Evolutionary conservation across 306 rosid genomes (phyloP).

Genomic region (Vigna nakashimae): DNA sequence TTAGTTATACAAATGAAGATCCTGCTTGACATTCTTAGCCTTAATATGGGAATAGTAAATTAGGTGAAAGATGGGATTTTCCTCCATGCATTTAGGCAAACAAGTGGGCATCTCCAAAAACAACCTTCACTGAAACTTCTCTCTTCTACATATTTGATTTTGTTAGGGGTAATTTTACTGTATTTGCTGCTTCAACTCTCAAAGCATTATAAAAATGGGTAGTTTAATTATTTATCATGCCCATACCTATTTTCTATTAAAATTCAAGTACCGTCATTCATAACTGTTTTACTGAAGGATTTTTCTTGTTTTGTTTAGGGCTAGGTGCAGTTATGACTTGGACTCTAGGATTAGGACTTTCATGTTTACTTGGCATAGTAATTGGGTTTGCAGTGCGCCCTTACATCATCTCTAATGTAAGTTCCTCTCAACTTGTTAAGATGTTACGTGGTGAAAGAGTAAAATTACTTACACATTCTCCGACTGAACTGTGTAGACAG

Average conservation of each 20-base stretch:
- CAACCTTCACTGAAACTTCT: slow-evolving; percentile 1
- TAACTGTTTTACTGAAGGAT: background rate
- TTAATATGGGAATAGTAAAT: background rate
- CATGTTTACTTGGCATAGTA: slow-evolving; percentile 51
- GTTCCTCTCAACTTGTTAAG: slow-evolving; percentile 37
- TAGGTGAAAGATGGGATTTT: slow-evolving; percentile 3
- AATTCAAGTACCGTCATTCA: slow-evolving; percentile 6
- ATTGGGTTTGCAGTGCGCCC: slow-evolving; percentile 55
- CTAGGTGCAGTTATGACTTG: slow-evolving; percentile 54
- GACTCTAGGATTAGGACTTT: slow-evolving; percentile 60
- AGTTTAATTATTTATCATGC: background rate
- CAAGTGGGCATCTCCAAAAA: slow-evolving; percentile 8
- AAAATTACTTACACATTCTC: slow-evolving; percentile 39
- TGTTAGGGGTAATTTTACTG: background rate
- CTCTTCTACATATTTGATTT: slow-evolving; percentile 9
- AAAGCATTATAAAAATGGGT: background rate
- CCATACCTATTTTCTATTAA: background rate
- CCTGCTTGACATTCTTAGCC: background rate
- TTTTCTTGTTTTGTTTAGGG: slow-evolving; percentile 46
- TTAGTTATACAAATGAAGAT: too few species aligned
- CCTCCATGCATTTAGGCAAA: slow-evolving; percentile 17
- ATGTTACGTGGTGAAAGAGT: background rate
- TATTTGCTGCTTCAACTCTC: slow-evolving; percentile 14
- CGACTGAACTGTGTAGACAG: slow-evolving; percentile 68
- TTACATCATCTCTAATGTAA: slow-evolving; percentile 57